Base-by-base conservation (phyloP, 441 rosid species). In the Brassica hybrid region DNA sequence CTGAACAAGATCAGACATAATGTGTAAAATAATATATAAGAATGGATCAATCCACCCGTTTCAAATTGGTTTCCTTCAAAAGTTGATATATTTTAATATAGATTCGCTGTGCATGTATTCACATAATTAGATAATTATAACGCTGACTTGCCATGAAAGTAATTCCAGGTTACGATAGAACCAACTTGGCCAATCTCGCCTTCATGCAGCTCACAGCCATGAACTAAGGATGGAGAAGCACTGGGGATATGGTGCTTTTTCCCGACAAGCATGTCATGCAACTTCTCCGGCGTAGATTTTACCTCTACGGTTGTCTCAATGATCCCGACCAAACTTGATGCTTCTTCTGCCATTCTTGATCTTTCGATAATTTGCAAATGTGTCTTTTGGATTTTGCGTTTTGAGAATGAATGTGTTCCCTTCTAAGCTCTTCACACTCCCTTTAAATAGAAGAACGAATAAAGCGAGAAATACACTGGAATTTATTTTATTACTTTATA, bases 301-400 rank as follows among this genome's bases (percentile, higher is more conserved):
- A 76, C 27, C 32, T 72, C 83, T 18, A 81, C 74, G 2, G 70
- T 64, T 48, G 80, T 30, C 64, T 80, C 88, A 17, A 82, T 57
- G 73, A 80, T 67, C 5, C 77, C 79, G 3, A 14, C 41, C 21
- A 78, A 80, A 67, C 75, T 48, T 17, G 78, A 75, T 16, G 50
- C 7, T 6, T 74, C 6, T 0, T 30, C 61, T 0, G 68, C 61
- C 69, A 72, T 62, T 16, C 50, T 67, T 45, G 27, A 54, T 25
- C 45, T 16, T 13, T 6, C n/a, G 19, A 1, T 61, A 8, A 7
- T 30, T 61, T 61, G 43, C 13, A 56, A 18, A 56, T 17, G 60
- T 56, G 27, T 68, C 45, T 16, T 25, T 50, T 0, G 34, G 1
- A 3, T 7, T 64, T 52, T 64, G 16, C 10, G 34, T 25, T 67